Evolutionary conservation across 2,329 filamentous ascomycete species (phyloP).

Genomic region (Cladophialophora yegresii): DNA sequence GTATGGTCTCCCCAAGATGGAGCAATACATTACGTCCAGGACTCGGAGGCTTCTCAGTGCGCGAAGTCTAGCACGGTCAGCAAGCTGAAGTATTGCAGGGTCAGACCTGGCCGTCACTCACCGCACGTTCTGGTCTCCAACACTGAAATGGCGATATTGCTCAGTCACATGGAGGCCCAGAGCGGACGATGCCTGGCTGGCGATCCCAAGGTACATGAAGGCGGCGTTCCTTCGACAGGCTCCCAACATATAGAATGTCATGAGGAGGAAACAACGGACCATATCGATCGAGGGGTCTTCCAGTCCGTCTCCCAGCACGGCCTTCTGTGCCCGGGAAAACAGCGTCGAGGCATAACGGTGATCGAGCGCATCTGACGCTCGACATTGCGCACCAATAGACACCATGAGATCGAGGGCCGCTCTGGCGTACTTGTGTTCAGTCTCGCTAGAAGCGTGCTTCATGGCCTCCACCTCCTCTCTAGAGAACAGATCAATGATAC

Average conservation of each 20-base stretch:
- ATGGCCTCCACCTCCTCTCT: conserved; percentile 36
- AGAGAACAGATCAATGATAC: conserved; percentile 46
- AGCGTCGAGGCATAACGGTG: conserved; percentile 44
- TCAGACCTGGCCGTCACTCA: conserved; percentile 2
- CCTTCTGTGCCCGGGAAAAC: conserved; percentile 53
- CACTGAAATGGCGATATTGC: conserved; percentile 36
- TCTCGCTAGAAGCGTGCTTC: conserved; percentile 4
- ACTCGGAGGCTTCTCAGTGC: conserved; percentile 53
- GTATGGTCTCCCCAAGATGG: conserved; percentile 53
- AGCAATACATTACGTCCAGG: conserved; percentile 52
- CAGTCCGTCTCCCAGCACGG: conserved; percentile 55
- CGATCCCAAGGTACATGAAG: conserved; percentile 65
- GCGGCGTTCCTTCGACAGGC: conserved; percentile 62
- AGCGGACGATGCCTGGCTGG: conserved; percentile 59
- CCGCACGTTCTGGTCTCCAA: conserved; percentile 21
- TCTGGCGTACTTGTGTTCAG: conserved; percentile 23
- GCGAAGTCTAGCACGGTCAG: conserved; percentile 40
- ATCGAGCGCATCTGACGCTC: conserved; percentile 38
- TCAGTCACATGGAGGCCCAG: conserved; percentile 56
- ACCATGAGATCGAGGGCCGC: conserved; percentile 50
- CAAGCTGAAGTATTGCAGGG: not conserved
- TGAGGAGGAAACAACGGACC: conserved; percentile 56
- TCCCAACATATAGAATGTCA: conserved; percentile 62
- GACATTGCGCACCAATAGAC: conserved; percentile 57
- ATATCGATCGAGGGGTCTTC: conserved; percentile 58